Conservation (phyloP, 306 rosid genomes). For the Malus orientalis region DNA sequence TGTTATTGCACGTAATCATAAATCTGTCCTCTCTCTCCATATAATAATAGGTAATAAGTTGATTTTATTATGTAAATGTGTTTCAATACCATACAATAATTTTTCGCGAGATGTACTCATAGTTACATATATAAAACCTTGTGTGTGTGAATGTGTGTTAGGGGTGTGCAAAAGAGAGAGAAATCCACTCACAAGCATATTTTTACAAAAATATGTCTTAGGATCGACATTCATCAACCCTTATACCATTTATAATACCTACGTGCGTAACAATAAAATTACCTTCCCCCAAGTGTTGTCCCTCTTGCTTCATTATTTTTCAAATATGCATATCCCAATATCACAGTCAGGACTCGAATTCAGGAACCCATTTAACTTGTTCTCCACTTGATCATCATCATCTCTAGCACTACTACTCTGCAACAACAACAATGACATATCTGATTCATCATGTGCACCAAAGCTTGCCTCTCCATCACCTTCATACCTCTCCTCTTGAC, state of each 20-base stretch:
- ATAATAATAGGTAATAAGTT: background rate
- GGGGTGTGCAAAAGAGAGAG: background rate
- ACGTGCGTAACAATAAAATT: background rate
- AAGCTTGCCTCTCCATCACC: constrained; percentile 43
- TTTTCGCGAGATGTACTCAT: background rate
- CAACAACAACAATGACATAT: constrained; percentile 45
- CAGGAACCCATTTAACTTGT: constrained; percentile 50
- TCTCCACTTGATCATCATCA: constrained; percentile 32
- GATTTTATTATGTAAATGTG: too few relatives aligned
- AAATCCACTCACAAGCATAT: constrained; percentile 33
- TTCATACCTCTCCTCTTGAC: constrained; percentile 51
- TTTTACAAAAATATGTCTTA: constrained; percentile 36
- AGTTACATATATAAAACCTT: background rate
- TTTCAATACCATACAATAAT: background rate
- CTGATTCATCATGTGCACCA: constrained; percentile 26
- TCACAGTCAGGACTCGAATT: constrained; percentile 59
- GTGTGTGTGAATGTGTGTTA: background rate
- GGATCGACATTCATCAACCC: constrained; percentile 21
- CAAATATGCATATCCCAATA: constrained; percentile 91
- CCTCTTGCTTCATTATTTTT: constrained; percentile 35
- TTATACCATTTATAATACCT: constrained; percentile 27
- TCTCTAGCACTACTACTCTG: constrained; percentile 31
- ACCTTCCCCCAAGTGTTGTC: background rate
- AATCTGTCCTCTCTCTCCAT: background rate
- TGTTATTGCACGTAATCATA: background rate